Base-by-base conservation (phyloP, 306 rosid genomes). In the Inga oerstediana region DNA sequence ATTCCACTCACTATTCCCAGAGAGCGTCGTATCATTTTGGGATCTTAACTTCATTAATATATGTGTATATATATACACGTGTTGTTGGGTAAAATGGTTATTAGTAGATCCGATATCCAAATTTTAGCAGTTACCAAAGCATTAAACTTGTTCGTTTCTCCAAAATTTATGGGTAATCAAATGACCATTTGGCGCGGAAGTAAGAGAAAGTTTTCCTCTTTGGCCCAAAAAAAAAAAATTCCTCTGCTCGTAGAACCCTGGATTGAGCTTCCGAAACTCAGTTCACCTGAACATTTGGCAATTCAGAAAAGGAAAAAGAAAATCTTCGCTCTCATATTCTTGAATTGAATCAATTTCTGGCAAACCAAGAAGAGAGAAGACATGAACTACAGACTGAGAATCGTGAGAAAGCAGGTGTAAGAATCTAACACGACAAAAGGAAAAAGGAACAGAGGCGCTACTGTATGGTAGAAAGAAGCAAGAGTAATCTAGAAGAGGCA, bases 401-500 rank as follows among this genome's bases (percentile, higher is more conserved):
- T 37, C 27, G 15, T 45, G 59, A 24, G 52, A 7, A 44, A 43
- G 75, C 54, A 71, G 22, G 10, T 22, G 54, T n/a, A 9, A 11
- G 30, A 13, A 27, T 14, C 9, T 32, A 30, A 16, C 2, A 54
- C 13, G 27, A 54, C 67, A 12, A 7, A 69, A 70, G n/a, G 32
- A 41, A 39, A 44, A 52, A 45, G 49, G 5, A 59, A 65, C 65
- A 32, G 45, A 51, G 43, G 30, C 59, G 59, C 22, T 52, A 0
- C 0, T 5, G 59, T 5, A 52, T 3, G 5, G 59, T 16, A 17
- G 8, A 52, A 52, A 52, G 59, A 52, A 17, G 43, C 8, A 39
- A 6, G 8, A 39, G 1, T 39, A 19, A 11, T 39, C 81, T 86
- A 89, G 85, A 89, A 87, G 81, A 92, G 83, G 83, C 92, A 90